Base-by-base conservation (phyloP, 2,329 filamentous ascomycete species). In the Nigrograna mackinnonii region DNA sequence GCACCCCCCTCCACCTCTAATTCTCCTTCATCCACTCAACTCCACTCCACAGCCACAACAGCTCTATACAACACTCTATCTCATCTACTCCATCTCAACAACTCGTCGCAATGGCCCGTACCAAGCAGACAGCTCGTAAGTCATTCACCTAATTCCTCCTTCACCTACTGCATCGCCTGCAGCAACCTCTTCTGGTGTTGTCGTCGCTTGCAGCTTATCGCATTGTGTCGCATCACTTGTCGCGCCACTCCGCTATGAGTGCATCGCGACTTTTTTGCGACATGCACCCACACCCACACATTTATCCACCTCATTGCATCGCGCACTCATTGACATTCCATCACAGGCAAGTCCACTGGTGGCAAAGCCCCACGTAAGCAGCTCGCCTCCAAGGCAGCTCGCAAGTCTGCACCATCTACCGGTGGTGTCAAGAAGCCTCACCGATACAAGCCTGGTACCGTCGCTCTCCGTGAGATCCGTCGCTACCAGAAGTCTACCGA, bases 331-430 rank as follows among this genome's bases (percentile, higher is more conserved):
- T 64, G 60, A 73, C 66, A 60, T 47, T 45, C 46, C 46, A 44
- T 47, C 37, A 72, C 66, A 83, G 82, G 83, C 74, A 87, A 96
- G 78, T 84, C 80, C 70, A 84, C 82, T 72, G 82, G 82, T 84
- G 82, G 82, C 79, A 86, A 86, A 76, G 82, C 82, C 67, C 82
- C 82, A 61, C 80, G 82, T 77, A 99, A 99, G 89, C 91, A 96
- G 85, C 91, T 97, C 70, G 92, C 92, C 66, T 96, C 91, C 82
- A 96, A 96, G 89, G 94, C 92, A 60, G 92, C 94, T 68, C 91
- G 94, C 80, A 99, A 99, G 86, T 91, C 87, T 66, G 92, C 94
- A 50, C 94, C 94, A 63, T 96, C 91, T 53, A 97, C 94, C 73
- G 94, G 92, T 67, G 75, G 75, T 75, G 75, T 77, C 71, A 78